Evolutionary conservation across 495 filamentous ascomycete genomes (phyloP), one percentile per base, ranked within the genome.

Genomic region (Lasiosphaeria ovina): DNA sequence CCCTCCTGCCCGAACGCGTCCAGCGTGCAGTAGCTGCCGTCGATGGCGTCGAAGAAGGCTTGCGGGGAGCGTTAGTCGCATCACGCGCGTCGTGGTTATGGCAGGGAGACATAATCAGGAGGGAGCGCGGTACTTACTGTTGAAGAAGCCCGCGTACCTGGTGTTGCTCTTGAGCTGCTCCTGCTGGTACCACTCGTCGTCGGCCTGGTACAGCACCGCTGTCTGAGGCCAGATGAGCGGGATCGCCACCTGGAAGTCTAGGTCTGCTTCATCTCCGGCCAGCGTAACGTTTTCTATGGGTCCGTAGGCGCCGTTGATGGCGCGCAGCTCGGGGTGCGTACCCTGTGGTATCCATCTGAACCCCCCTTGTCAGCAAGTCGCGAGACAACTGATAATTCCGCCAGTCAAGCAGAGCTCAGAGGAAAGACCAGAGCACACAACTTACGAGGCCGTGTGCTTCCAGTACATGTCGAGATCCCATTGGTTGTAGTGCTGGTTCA

Each of bases 391-490:
- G 2, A 45, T 10, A 14, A 35, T 6, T 24, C 24, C 24, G 40
- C 40, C 11, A n/a, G 8, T 1, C 42, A 34, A 38, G 71, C 35
- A 70, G 12, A 1, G 38, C 47, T 49, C 14, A 14, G 40, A 55
- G 35, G 7, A 14, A 24, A 5, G 31, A 16, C 24, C 24, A 24
- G 24, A 24, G 24, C 24, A 24, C 24, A 24, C 24, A 35, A 35
- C 57, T 40, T 60, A 69, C 60, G 67, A 67, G 31, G 76, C 62
- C 49, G 80, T 81, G 56, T 76, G 76, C 32, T 68, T 67, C 72
- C 86, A 89, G 74, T 85, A 90, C 4, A 78, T 64, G 61, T 87
- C 71, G 14, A 90, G 73, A 61, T 89, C 85, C 2, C 74, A 70
- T 57, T 87, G 82, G 60, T 69, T 67, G 53, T 74, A 79, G 59